A percentile compares a stretch with the other conserved stretches of the same genome.
Evolutionary conservation across 164 flowering plant species (phyloP).

Genomic region (Euptelea pleiosperma): DNA sequence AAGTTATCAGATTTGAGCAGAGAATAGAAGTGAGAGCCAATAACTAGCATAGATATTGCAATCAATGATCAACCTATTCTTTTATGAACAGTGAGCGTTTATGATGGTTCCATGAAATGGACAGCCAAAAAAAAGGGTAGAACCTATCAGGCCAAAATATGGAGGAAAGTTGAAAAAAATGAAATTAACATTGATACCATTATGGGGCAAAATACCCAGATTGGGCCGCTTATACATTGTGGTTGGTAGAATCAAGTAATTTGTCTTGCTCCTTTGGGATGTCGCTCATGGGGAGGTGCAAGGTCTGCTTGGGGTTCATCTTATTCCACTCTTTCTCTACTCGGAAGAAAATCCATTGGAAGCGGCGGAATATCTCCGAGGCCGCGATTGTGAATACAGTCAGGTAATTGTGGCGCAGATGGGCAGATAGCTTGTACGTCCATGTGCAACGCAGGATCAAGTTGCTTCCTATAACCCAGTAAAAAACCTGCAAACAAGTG

Average conservation of each 20-base stretch:
- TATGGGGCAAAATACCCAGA: too few species aligned
- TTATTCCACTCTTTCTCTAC: constrained; percentile 94
- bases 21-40: too few species aligned
- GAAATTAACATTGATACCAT: too few species aligned
- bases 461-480: constrained; percentile 89
- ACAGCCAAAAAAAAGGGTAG: too few species aligned
- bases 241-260: constrained; percentile 49
- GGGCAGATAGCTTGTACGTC: constrained; percentile 99
- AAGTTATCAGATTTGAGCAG: too few species aligned
- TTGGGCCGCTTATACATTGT: constrained; percentile 40
- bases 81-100: too few species aligned
- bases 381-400: constrained; percentile 75
- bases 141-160: too few species aligned
- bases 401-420: constrained; percentile 90
- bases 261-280: constrained; percentile 52
- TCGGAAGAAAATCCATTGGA: constrained; percentile 94
- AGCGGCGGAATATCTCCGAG: constrained; percentile 80
- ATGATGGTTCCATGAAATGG: too few species aligned
- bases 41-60: too few species aligned
- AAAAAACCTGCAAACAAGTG: constrained; percentile 85
- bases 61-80: too few species aligned
- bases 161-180: too few species aligned
- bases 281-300: constrained; percentile 49
- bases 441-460: constrained; percentile 84
- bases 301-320: constrained; percentile 54